Conservation (phyloP, 2,329 filamentous ascomycete genomes). For the Ophiosphaerella korrae region DNA sequence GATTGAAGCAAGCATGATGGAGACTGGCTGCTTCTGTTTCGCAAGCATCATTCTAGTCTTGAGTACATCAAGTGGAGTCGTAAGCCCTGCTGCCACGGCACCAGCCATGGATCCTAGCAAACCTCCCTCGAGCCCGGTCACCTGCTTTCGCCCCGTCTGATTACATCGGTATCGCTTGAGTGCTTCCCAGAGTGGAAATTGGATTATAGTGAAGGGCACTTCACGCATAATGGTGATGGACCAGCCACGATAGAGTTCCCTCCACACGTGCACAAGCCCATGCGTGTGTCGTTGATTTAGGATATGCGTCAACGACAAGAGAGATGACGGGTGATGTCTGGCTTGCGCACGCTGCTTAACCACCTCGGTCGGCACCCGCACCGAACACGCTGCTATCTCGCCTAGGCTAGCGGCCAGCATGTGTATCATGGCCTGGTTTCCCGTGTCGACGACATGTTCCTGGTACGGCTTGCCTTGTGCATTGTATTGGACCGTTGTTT, state of each 20-base stretch:
- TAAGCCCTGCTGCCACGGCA: slow-evolving; percentile 82
- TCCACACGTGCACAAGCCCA: slow-evolving; percentile 65
- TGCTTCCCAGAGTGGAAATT: slow-evolving; percentile 96
- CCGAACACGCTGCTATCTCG: slow-evolving; percentile 88
- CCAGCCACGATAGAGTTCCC: slow-evolving; percentile 90
- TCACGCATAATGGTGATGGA: slow-evolving; percentile 91
- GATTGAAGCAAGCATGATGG: slow-evolving; percentile 67
- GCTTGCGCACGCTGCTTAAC: slow-evolving; percentile 97
- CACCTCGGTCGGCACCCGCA: slow-evolving; percentile 93
- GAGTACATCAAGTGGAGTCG: slow-evolving; percentile 92
- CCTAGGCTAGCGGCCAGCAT: slow-evolving; percentile 86
- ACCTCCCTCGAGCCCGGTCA: slow-evolving; percentile 79
- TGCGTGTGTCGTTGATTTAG: slow-evolving; percentile 49
- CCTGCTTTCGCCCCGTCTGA: slow-evolving; percentile 51
- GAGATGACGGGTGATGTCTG: slow-evolving; percentile 73
- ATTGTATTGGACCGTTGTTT: slow-evolving; percentile 20
- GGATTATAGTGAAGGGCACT: slow-evolving; percentile 95
- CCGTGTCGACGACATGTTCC: slow-evolving; percentile 11
- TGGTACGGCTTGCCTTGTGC: slow-evolving; percentile 37
- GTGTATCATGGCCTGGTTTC: slow-evolving; percentile 58
- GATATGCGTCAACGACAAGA: slow-evolving; percentile 72
- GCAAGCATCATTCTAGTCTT: slow-evolving; percentile 97
- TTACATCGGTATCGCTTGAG: slow-evolving; percentile 75
- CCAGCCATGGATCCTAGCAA: slow-evolving; percentile 84
- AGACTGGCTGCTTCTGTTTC: slow-evolving; percentile 66